These are phyloP conservation scores for Diospyros lotus DNA, from an alignment of 148 eudicot genomes.

Conservation along the genomic window DNA sequence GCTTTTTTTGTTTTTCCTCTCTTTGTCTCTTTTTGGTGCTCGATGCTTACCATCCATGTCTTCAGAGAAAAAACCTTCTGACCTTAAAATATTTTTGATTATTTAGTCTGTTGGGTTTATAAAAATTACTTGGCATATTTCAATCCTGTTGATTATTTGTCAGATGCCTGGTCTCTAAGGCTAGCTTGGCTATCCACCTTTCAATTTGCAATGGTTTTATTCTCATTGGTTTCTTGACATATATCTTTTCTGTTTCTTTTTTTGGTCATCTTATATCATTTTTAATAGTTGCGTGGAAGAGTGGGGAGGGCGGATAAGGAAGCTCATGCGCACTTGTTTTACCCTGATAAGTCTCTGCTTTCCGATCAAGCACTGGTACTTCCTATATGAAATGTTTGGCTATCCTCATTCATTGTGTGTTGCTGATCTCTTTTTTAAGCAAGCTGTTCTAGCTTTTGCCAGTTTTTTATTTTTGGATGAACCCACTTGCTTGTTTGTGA, in stretches of 20 bases:
- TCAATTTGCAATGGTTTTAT: slow-evolving; percentile 10
- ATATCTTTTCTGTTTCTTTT: slow-evolving; percentile 10
- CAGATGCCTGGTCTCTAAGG: background rate
- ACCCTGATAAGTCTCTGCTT: slow-evolving; percentile 84
- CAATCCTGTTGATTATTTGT: background rate
- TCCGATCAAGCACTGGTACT: slow-evolving; percentile 81
- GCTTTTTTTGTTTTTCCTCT: too few relatives aligned
- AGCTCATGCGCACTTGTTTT: slow-evolving; percentile 86
- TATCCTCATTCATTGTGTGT: slow-evolving; percentile 6
- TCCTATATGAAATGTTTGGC: slow-evolving; percentile 3
- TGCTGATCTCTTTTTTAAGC: background rate
- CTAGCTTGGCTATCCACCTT: background rate
- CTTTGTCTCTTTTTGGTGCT: too few relatives aligned
- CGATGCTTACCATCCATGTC: too few relatives aligned
- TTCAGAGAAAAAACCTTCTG: too few relatives aligned
- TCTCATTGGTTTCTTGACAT: background rate
- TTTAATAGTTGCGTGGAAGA: slow-evolving; percentile 78
- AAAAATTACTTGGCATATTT: too few relatives aligned
- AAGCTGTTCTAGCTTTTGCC: background rate
- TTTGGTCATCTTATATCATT: background rate
- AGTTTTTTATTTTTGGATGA: background rate
- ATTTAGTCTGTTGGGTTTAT: too few relatives aligned
- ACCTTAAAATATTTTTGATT: too few relatives aligned
- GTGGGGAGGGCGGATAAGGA: slow-evolving; percentile 97
- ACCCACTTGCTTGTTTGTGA: background rate